Evolutionary conservation across 2,329 filamentous ascomycete species (phyloP).

Genomic region (Karstenula rhodostoma): DNA sequence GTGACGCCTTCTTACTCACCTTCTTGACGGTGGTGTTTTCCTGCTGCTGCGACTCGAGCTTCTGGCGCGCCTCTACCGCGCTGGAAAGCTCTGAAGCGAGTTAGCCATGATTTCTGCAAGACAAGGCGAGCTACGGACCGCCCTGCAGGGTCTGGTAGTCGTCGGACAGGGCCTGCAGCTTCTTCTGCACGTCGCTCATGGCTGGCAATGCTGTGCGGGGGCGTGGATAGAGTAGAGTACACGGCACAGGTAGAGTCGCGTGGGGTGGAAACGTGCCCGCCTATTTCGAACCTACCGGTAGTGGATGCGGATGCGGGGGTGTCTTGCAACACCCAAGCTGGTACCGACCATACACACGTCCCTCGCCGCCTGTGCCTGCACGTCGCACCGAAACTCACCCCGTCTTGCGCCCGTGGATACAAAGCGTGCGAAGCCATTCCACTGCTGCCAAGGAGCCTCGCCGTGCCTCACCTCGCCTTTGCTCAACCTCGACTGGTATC

Average conservation of each 20-base stretch:
- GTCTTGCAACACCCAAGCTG: conserved; percentile 19
- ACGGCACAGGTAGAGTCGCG: neutral
- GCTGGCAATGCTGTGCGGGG: conserved; percentile 12
- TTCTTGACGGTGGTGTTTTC: conserved; percentile 90
- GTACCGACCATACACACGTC: neutral
- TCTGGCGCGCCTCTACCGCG: conserved; percentile 81
- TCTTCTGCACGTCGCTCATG: conserved; percentile 70
- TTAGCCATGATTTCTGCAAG: conserved; percentile 22
- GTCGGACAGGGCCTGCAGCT: conserved; percentile 83
- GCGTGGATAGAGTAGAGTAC: neutral
- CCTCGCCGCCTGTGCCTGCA: neutral
- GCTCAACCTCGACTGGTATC: neutral
- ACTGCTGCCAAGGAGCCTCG: neutral
- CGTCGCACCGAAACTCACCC: neutral
- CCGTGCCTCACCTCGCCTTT: neutral
- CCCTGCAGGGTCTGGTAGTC: conserved; percentile 88
- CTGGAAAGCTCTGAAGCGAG: conserved; percentile 74
- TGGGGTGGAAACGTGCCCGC: neutral
- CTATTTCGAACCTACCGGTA: conserved; percentile 12
- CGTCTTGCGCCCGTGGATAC: neutral
- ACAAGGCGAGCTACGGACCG: conserved; percentile 59
- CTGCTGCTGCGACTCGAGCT: conserved; percentile 90
- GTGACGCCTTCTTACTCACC: conserved; percentile 56
- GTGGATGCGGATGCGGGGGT: conserved; percentile 20
- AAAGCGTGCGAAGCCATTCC: neutral